Conservation (phyloP, 2,329 filamentous ascomycete species). For the Didymella exigua region DNA sequence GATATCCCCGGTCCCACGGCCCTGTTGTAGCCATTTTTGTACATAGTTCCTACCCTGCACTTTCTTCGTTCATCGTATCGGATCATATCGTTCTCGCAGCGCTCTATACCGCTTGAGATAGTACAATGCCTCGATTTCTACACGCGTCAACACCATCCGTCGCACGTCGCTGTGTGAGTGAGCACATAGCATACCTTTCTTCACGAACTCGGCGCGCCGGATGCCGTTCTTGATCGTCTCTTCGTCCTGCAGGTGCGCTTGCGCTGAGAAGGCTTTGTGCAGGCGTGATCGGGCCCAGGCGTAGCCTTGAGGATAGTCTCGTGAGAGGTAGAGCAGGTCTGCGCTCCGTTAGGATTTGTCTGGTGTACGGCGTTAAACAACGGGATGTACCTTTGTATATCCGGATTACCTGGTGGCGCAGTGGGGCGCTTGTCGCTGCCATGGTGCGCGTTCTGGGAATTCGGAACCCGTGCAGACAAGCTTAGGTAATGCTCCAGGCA, state of each 20-base stretch:
- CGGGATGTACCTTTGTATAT: conserved; percentile 80
- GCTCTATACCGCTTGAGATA: conserved; percentile 91
- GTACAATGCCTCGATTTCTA: conserved; percentile 56
- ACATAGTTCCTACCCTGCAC: neutral
- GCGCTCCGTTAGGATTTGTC: too few species aligned
- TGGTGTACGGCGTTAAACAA: too few species aligned
- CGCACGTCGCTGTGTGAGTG: neutral
- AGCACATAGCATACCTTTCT: conserved; percentile 64
- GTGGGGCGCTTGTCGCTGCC: conserved; percentile 40
- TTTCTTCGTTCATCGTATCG: neutral
- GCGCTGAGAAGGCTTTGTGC: conserved; percentile 83
- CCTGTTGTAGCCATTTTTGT: neutral
- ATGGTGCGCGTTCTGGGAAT: neutral
- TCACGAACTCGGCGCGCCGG: conserved; percentile 81
- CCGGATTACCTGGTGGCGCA: conserved; percentile 78
- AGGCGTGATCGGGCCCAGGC: conserved; percentile 80
- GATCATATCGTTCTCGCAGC: conserved; percentile 78
- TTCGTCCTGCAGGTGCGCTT: conserved; percentile 72
- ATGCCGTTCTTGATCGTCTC: conserved; percentile 78
- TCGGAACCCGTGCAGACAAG: too few species aligned
- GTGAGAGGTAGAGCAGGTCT: conserved; percentile 86
- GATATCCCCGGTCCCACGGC: conserved; percentile 18
- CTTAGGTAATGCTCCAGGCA: too few species aligned
- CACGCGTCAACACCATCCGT: neutral
- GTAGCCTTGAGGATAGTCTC: conserved; percentile 85